Conservation (phyloP, 768 basidiomycete species). For the Gymnopilus junonius region DNA sequence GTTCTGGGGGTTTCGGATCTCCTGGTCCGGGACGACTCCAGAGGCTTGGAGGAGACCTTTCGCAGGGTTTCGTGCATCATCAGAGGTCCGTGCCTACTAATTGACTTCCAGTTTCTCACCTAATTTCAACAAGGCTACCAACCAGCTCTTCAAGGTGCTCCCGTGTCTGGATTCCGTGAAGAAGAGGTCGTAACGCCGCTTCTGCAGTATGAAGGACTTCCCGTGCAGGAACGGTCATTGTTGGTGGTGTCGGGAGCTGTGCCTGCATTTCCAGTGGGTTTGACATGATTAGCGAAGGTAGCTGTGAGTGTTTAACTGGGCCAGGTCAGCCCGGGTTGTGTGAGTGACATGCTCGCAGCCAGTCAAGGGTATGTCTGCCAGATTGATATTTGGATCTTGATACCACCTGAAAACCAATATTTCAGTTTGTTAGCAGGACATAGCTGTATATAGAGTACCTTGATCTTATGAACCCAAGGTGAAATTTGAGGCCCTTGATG, state of each 20-base stretch:
- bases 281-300: neutral
- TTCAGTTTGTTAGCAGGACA: neutral
- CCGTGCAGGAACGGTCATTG: constrained; percentile 27
- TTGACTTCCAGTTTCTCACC: constrained; percentile 10
- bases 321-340: neutral
- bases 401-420: constrained; percentile 20
- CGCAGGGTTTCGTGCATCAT: neutral
- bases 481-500: constrained; percentile 28
- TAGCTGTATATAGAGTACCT: constrained; percentile 17
- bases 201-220: constrained; percentile 26
- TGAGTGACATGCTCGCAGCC: neutral
- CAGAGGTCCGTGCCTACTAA: neutral
- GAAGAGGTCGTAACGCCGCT: constrained; percentile 26
- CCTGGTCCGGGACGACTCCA: neutral
- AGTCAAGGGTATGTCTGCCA: neutral
- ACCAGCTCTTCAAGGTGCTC: constrained; percentile 30
- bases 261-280: neutral
- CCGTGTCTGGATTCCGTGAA: constrained; percentile 25
- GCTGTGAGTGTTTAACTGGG: neutral
- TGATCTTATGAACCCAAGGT: constrained; percentile 27
- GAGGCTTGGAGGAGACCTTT: no score
- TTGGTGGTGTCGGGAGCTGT: constrained; percentile 10
- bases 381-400: constrained; percentile 17
- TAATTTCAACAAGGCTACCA: constrained; percentile 17
- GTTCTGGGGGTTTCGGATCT: constrained; percentile 30